Evolutionary conservation across 1,284 basidiomycete genomes (phyloP).

Genomic region (Ceratobasidium theobromae): DNA sequence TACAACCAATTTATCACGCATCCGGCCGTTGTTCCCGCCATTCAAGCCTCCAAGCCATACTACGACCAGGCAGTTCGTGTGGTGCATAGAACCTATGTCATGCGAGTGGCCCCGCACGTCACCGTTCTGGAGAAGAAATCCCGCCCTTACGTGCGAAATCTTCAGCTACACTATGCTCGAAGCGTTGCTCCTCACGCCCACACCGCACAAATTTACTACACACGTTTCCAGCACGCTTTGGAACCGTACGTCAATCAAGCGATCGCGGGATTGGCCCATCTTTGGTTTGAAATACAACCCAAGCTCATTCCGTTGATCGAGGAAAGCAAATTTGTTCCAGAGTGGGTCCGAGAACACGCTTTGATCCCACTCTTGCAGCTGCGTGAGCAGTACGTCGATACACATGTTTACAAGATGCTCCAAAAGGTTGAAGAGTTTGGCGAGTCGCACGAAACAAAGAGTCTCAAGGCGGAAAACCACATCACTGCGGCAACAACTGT

Average conservation of each 20-base stretch:
- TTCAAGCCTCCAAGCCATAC: slow-evolving; percentile 13
- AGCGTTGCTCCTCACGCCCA: slow-evolving; percentile 24
- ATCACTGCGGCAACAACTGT: slow-evolving; percentile 6
- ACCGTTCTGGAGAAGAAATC: slow-evolving; percentile 14
- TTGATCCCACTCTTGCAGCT: slow-evolving; percentile 32
- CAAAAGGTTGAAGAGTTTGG: slow-evolving; percentile 36
- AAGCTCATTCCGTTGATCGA: slow-evolving; percentile 29
- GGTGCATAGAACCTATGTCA: slow-evolving; percentile 6
- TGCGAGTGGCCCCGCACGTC: slow-evolving; percentile 30
- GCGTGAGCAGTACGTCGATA: slow-evolving; percentile 34
- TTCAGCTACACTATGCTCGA: slow-evolving; percentile 30
- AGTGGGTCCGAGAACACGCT: slow-evolving; percentile 18
- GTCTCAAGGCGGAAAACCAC: slow-evolving; percentile 28
- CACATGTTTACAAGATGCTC: slow-evolving; percentile 36
- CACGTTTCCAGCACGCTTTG: slow-evolving; percentile 9
- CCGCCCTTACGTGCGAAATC: slow-evolving; percentile 32
- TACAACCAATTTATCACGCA: slow-evolving; percentile 27
- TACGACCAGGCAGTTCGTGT: slow-evolving; percentile 1
- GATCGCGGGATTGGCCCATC: slow-evolving; percentile 1
- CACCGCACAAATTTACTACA: slow-evolving; percentile 14
- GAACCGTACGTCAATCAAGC: slow-evolving; percentile 34
- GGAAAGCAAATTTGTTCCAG: slow-evolving; percentile 31
- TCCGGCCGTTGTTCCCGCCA: slow-evolving; percentile 23
- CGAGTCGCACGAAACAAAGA: slow-evolving; percentile 22
- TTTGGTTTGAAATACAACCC: slow-evolving; percentile 30